These are phyloP conservation scores for Ceratobasidium sp. DNA, from an alignment of 1,284 basidiomycete species.

Conservation along the genomic window DNA sequence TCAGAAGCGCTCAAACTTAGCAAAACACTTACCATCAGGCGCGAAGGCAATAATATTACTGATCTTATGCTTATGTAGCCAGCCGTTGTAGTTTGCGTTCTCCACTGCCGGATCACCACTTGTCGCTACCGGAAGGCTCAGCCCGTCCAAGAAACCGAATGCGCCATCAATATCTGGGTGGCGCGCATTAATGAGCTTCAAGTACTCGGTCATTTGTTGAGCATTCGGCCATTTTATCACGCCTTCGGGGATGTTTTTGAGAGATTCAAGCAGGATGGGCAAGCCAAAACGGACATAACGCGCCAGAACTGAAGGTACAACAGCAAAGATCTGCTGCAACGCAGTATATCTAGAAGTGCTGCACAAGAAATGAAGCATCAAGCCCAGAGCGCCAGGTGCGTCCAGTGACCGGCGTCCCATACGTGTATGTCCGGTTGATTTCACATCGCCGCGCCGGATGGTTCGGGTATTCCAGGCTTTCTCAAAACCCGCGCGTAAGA, in stretches of 20 bases:
- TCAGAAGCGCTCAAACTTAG: background rate
- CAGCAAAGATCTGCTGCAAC: constrained; percentile 57
- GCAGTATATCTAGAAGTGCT: constrained; percentile 57
- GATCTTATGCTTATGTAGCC: constrained; percentile 58
- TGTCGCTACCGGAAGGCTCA: constrained; percentile 49
- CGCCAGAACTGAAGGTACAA: constrained; percentile 50
- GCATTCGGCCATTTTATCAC: constrained; percentile 53
- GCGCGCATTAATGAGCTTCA: constrained; percentile 51
- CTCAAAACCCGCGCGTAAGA: constrained; percentile 56
- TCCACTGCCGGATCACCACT: constrained; percentile 57
- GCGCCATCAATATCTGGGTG: constrained; percentile 58
- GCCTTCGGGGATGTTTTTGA: constrained; percentile 54
- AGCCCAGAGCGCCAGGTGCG: constrained; percentile 60
- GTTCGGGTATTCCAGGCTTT: constrained; percentile 53
- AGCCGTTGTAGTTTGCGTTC: constrained; percentile 64
- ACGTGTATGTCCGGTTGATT: constrained; percentile 50
- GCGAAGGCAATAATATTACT: constrained; percentile 52
- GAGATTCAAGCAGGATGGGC: constrained; percentile 52
- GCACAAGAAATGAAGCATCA: constrained; percentile 59
- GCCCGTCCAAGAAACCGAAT: constrained; percentile 55
- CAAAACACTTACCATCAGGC: constrained; percentile 52
- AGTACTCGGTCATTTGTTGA: constrained; percentile 52
- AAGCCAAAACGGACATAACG: constrained; percentile 57
- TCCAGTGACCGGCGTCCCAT: constrained; percentile 55
- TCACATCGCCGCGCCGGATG: constrained; percentile 55